Conservation (phyloP, 1,139 yeast genomes). For the Geotrichum klebahnii region DNA sequence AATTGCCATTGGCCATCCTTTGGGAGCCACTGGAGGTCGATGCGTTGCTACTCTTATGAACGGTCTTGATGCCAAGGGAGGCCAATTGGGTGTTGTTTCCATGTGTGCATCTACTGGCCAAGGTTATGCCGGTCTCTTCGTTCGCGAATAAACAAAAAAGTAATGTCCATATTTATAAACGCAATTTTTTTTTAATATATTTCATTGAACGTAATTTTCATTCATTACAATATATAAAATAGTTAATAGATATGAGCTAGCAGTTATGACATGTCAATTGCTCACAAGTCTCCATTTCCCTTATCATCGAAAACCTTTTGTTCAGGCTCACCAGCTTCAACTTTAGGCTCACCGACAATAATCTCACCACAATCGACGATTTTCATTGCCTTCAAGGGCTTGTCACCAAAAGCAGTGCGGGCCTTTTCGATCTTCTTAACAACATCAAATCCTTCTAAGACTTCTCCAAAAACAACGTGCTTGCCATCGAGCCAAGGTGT, state of each 20-base stretch:
- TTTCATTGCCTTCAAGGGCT: slow-evolving; percentile 61
- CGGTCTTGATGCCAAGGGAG: slow-evolving; percentile 37
- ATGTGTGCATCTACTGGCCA: slow-evolving; percentile 48
- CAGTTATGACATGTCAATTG: neutral
- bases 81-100: slow-evolving; percentile 42
- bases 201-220: neutral
- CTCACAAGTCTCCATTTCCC: slow-evolving; percentile 28
- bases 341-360: slow-evolving; percentile 26
- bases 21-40: slow-evolving; percentile 45
- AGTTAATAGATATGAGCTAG: neutral
- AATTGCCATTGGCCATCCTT: slow-evolving; percentile 46
- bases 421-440: slow-evolving; percentile 71
- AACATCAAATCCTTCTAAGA: slow-evolving; percentile 76
- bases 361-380: slow-evolving; percentile 80
- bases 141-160: slow-evolving; percentile 32
- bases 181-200: neutral
- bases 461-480: slow-evolving; percentile 96
- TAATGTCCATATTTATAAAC: neutral
- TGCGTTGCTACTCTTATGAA: slow-evolving; percentile 41
- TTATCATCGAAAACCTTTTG: slow-evolving; percentile 16
- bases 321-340: slow-evolving; percentile 16
- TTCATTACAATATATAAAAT: neutral
- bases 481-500: slow-evolving; percentile 91
- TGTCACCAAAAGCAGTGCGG: slow-evolving; percentile 69
- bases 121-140: slow-evolving; percentile 44